Evolutionary conservation across 345 rosid species (phyloP).

Genomic region (Dipteronia sinensis): DNA sequence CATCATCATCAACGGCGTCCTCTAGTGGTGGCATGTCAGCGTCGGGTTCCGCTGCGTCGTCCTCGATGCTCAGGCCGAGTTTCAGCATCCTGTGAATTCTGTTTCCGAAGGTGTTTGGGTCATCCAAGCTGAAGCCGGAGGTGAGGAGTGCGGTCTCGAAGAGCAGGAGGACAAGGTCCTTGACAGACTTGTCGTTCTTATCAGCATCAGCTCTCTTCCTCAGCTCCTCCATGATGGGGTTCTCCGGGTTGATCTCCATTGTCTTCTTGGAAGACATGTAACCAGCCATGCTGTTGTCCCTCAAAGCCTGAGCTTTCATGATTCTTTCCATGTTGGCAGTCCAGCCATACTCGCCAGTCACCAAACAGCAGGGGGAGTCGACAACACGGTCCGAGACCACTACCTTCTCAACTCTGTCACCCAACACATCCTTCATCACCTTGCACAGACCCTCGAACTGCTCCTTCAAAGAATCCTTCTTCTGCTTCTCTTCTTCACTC

Average conservation of each 20-base stretch:
- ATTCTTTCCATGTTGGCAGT: constrained; percentile 94
- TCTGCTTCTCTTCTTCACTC: constrained; percentile 77
- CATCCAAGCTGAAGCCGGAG: constrained; percentile 90
- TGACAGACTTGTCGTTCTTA: constrained; percentile 87
- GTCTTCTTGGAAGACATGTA: constrained; percentile 93
- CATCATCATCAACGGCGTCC: constrained; percentile 63
- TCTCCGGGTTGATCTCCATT: constrained; percentile 86
- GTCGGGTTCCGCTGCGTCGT: constrained; percentile 68
- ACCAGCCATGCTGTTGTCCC: constrained; percentile 85
- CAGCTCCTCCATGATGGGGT: constrained; percentile 85
- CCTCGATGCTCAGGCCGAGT: constrained; percentile 82
- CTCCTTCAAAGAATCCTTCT: constrained; percentile 61
- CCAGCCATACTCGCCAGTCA: constrained; percentile 86
- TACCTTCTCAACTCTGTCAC: constrained; percentile 82
- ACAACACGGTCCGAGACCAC: constrained; percentile 85
- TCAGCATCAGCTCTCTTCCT: constrained; percentile 84
- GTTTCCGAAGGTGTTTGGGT: constrained; percentile 87
- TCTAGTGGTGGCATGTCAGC: constrained; percentile 79
- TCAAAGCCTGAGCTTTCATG: constrained; percentile 88
- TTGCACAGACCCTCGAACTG: constrained; percentile 86
- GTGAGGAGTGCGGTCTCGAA: constrained; percentile 84
- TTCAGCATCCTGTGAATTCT: constrained; percentile 89
- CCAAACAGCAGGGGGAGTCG: constrained; percentile 88
- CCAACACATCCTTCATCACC: constrained; percentile 80
- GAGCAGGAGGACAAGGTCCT: constrained; percentile 76